Conservation (phyloP, 2,329 filamentous ascomycete genomes). For the Pseudogymnoascus sp. region DNA sequence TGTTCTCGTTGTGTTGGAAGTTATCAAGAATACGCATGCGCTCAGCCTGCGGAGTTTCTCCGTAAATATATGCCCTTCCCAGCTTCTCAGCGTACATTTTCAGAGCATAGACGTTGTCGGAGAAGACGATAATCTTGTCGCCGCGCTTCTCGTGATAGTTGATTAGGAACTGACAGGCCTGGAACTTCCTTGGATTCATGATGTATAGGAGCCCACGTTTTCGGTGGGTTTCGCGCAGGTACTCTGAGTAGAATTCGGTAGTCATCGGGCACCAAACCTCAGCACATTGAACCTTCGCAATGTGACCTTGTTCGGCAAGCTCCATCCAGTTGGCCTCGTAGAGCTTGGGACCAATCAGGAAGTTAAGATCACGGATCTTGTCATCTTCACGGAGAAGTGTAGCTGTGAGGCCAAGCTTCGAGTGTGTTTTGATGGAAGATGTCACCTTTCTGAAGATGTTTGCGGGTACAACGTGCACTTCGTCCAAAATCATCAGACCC, state of each 20-base stretch:
- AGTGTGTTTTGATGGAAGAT: constrained; percentile 85
- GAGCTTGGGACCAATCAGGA: constrained; percentile 91
- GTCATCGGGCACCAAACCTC: constrained; percentile 99
- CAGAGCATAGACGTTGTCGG: constrained; percentile 91
- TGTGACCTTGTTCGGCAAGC: constrained; percentile 90
- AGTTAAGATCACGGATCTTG: constrained; percentile 96
- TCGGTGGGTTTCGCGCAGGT: constrained; percentile 63
- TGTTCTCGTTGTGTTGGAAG: constrained; percentile 83
- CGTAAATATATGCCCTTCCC: constrained; percentile 84
- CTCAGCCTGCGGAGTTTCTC: constrained; percentile 77
- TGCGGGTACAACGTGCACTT: constrained; percentile 95
- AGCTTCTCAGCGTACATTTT: constrained; percentile 78
- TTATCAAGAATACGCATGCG: constrained; percentile 84
- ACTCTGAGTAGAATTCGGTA: constrained; percentile 94
- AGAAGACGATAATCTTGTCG: constrained; percentile 98
- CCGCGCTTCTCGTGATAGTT: constrained; percentile 92
- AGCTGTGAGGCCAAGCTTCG: constrained; percentile 88
- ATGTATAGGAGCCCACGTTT: constrained; percentile 72
- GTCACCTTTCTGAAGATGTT: constrained; percentile 95
- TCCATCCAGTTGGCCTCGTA: constrained; percentile 99
- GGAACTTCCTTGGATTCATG: constrained; percentile 97
- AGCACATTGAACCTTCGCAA: constrained; percentile 93
- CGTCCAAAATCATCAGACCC: constrained; percentile 94
- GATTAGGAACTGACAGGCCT: constrained; percentile 96
- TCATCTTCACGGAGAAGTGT: constrained; percentile 94